Evolutionary conservation across 2,329 filamentous ascomycete species (phyloP).

Genomic region (Endocalyx cinctus): DNA sequence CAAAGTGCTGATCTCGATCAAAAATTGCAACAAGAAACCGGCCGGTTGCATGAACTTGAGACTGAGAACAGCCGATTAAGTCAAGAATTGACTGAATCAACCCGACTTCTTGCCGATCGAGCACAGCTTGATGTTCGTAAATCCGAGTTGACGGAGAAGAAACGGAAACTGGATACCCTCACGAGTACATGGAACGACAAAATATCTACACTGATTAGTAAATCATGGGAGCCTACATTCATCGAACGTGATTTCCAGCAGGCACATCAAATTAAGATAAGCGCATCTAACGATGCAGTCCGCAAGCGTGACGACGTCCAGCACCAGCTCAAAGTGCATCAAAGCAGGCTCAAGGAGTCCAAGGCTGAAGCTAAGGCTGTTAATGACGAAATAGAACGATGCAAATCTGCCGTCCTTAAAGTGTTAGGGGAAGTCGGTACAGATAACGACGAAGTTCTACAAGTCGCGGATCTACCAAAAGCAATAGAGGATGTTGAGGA

Average conservation of each 20-base stretch:
- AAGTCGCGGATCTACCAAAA: conserved; percentile 50
- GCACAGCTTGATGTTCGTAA: conserved; percentile 80
- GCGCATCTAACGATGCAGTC: conserved; percentile 59
- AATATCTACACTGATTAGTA: conserved; percentile 59
- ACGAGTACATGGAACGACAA: conserved; percentile 68
- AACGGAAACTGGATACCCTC: conserved; percentile 73
- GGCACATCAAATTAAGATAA: conserved; percentile 52
- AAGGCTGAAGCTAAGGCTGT: conserved; percentile 63
- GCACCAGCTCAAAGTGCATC: conserved; percentile 71
- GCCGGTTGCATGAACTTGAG: conserved; percentile 64
- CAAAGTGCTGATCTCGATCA: conserved; percentile 64
- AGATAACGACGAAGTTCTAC: conserved; percentile 34
- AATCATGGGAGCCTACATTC: conserved; percentile 63
- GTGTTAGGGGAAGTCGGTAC: conserved; percentile 42
- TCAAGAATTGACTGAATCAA: conserved; percentile 78
- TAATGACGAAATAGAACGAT: conserved; percentile 55
- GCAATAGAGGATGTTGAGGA: conserved; percentile 46
- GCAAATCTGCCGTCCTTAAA: conserved; percentile 56
- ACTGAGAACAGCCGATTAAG: conserved; percentile 67
- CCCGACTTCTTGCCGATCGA: conserved; percentile 72
- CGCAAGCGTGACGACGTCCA: conserved; percentile 65
- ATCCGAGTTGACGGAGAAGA: conserved; percentile 70
- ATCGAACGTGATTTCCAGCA: conserved; percentile 69
- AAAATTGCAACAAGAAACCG: conserved; percentile 62
- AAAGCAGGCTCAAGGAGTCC: conserved; percentile 64